Conservation (phyloP, 2,329 filamentous ascomycete genomes). For the Pyrenophora tritici-repentis region DNA sequence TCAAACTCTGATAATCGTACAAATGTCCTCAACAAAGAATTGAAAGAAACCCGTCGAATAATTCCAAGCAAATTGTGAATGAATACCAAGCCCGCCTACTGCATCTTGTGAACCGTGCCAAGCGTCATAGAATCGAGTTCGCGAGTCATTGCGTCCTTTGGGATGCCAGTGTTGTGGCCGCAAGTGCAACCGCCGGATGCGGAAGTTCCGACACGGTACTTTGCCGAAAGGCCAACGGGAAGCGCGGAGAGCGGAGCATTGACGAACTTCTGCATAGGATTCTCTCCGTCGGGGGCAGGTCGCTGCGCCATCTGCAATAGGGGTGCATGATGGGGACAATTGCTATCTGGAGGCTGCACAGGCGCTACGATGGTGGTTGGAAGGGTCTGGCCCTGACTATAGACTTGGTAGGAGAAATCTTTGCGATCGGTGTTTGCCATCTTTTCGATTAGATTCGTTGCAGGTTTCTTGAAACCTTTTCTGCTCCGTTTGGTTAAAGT, state of each 20-base stretch:
- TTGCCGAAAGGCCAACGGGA: not conserved
- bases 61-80: no score
- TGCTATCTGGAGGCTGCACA: not conserved
- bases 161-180: not conserved
- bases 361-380: not conserved
- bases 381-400: not conserved
- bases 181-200: slow-evolving; percentile 11
- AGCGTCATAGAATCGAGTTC: slow-evolving; percentile 2
- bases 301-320: not conserved
- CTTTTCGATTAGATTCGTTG: no score
- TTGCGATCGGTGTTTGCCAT: not conserved
- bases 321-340: slow-evolving; percentile 7
- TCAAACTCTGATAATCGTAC: no score
- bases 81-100: no score
- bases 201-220: slow-evolving; percentile 8
- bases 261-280: not conserved
- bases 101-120: no score
- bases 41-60: no score
- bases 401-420: slow-evolving; percentile 1
- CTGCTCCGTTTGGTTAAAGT: not conserved
- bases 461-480: not conserved
- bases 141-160: not conserved
- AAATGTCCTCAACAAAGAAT: no score
- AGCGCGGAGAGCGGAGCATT: not conserved
- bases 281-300: not conserved